Percentiles rank a stretch among this genome's conserved stretches.
Conservation (phyloP, 169 alveolate genomes). For the Amoebophrya sp. region DNA sequence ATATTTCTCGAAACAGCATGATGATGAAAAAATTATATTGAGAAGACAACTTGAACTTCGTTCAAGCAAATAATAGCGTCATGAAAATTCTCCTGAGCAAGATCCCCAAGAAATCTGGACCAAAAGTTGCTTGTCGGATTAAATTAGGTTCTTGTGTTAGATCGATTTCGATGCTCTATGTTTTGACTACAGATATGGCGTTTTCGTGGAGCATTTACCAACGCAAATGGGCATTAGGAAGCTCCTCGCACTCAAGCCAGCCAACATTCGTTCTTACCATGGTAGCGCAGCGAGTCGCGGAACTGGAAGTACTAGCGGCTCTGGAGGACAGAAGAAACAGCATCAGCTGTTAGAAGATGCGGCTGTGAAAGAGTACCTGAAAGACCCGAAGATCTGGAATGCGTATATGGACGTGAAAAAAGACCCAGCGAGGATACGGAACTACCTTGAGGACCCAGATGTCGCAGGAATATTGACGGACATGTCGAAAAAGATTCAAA, state of each 20-base stretch:
- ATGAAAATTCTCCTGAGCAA: too few relatives aligned
- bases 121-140: too few relatives aligned
- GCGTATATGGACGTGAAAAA: neutral
- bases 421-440: neutral
- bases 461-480: neutral
- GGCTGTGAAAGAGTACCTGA: neutral
- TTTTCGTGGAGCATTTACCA: neutral
- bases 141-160: too few relatives aligned
- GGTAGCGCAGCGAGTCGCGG: neutral
- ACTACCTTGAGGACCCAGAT: neutral
- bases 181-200: slow-evolving; percentile 25
- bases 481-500: neutral
- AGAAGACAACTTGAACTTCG: too few relatives aligned
- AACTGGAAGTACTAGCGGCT: neutral
- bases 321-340: neutral
- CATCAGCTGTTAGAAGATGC: neutral
- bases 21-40: too few relatives aligned
- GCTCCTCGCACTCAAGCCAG: slow-evolving; percentile 32
- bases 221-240: neutral
- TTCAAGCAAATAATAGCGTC: too few relatives aligned
- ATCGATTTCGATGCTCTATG: too few relatives aligned
- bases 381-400: slow-evolving; percentile 10
- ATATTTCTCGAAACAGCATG: too few relatives aligned
- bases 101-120: too few relatives aligned
- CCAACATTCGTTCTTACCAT: neutral